Evolutionary conservation across 768 basidiomycete genomes (phyloP).

Genomic region (Rhodotorula babjevae): DNA sequence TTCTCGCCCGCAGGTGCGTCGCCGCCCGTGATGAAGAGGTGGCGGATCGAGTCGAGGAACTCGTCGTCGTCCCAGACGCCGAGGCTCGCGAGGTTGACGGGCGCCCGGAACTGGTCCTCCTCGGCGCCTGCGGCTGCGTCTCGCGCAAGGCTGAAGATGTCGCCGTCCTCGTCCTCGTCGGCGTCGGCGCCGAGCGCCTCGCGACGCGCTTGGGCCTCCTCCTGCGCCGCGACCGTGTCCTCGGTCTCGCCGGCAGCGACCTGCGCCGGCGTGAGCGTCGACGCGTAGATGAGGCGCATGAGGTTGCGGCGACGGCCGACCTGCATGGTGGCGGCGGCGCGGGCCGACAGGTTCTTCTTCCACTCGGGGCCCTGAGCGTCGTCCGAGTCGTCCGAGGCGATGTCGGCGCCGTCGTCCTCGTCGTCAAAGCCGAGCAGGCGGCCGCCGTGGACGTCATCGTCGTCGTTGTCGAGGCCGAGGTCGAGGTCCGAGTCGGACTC

Average conservation of each 20-base stretch:
- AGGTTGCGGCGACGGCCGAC: slow-evolving; percentile 60
- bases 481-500: slow-evolving; percentile 44
- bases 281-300: slow-evolving; percentile 77
- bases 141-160: slow-evolving; percentile 59
- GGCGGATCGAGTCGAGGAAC: slow-evolving; percentile 75
- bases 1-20: slow-evolving; percentile 46
- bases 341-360: slow-evolving; percentile 63
- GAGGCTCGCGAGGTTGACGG: slow-evolving; percentile 54
- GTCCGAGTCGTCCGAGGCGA: slow-evolving; percentile 51
- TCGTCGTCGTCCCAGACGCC: slow-evolving; percentile 79
- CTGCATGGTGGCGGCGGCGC: slow-evolving; percentile 54
- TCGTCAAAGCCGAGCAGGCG: slow-evolving; percentile 50
- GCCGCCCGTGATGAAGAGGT: slow-evolving; percentile 80
- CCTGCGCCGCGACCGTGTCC: slow-evolving; percentile 23
- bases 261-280: slow-evolving; percentile 63
- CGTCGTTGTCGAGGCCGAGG: slow-evolving; percentile 45
- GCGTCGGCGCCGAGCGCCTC: slow-evolving; percentile 22
- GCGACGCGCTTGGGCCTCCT: slow-evolving; percentile 37
- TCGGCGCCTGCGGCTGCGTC: slow-evolving; percentile 26
- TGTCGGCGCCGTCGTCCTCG: slow-evolving; percentile 48
- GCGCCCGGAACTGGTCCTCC: slow-evolving; percentile 36
- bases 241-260: slow-evolving; percentile 54
- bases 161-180: slow-evolving; percentile 30
- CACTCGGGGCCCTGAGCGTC: slow-evolving; percentile 60
- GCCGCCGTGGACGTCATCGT: slow-evolving; percentile 37